Base-by-base conservation (phyloP, 2,329 filamentous ascomycete species). In the Colletotrichum limetticola region DNA sequence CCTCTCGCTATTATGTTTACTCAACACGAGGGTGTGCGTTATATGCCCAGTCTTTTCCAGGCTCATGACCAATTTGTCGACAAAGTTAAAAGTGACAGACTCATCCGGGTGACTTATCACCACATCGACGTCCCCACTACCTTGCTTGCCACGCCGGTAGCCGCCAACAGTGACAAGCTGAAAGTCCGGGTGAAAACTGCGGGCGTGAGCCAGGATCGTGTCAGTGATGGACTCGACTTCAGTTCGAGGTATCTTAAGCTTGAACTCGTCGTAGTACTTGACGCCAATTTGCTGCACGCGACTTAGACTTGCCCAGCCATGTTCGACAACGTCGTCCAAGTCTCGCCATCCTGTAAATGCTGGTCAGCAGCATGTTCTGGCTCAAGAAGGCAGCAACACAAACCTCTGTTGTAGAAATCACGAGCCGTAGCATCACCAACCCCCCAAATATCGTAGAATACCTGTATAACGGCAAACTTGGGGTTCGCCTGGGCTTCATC, bases 251-350 rank as follows among this genome's bases (percentile, higher is more conserved):
- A 98, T 94, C 16, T 89, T 91, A 19, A 87, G 82, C 58, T 89
- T 84, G 68, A 99, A 93, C 75, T 98, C 96, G 42, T 97, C 93
- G 80, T 97, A 98, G 82, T 92, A 98, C 80, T 98, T 98, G 57
- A 98, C 86, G 0, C 97, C 96, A 68, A 98, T 97, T 80, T 98
- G 95, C 81, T 98, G 96, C 1, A 94, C 93, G 14, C 95, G 91
- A 0, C 88, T 92, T 1, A 98, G 85, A 0, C 82, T 86, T 24
- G 86, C 80, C 96, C 96, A 98, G 12, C 94, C 95, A 77, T 91
- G 89, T 78, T 97, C 93, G 53, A 98, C 86, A 3, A 98, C 85
- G 77, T 98, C 95, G 77, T 98, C 95, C 0, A 98, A 85, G 72
- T 97, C 93, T 72, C 90, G 88, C 94, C 95, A 98, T 32, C 94